phyloP scores from a whole-genome alignment of 495 filamentous ascomycete species.

The Cercophora scortea region DNA sequence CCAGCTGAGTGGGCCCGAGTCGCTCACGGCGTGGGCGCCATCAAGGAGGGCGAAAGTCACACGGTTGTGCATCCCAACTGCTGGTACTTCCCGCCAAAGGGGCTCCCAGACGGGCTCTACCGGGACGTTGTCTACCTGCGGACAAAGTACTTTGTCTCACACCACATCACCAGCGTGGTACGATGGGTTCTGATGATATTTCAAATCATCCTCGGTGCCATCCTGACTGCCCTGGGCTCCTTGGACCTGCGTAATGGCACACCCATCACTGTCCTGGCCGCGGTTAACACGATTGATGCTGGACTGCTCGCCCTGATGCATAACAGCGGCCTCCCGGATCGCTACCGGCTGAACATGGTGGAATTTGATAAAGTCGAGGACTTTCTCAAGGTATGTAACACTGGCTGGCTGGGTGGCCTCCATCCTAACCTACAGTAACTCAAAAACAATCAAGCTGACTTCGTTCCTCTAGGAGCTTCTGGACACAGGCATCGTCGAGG shows the following conservation, averaged over 20 bases:
- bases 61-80: slow-evolving; percentile 31
- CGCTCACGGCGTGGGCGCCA: slow-evolving; percentile 37
- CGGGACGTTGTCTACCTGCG: slow-evolving; percentile 33
- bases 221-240: slow-evolving; percentile 37
- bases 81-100: slow-evolving; percentile 36
- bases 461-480: slow-evolving; percentile 22
- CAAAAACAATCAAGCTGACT: too few relatives aligned
- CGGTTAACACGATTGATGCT: slow-evolving; percentile 40
- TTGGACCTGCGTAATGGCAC: slow-evolving; percentile 16
- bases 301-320: slow-evolving; percentile 42
- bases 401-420: too few relatives aligned
- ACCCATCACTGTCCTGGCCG: slow-evolving; percentile 37
- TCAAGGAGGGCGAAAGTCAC: slow-evolving; percentile 35
- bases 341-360: slow-evolving; percentile 36
- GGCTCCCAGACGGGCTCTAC: slow-evolving; percentile 37
- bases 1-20: slow-evolving; percentile 38
- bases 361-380: slow-evolving; percentile 40
- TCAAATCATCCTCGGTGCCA: slow-evolving; percentile 36
- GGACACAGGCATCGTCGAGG: slow-evolving; percentile 35
- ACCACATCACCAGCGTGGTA: slow-evolving; percentile 23
- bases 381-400: slow-evolving; percentile 27
- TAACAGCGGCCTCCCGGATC: slow-evolving; percentile 43
- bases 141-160: slow-evolving; percentile 29
- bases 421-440: too few relatives aligned
- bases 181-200: slow-evolving; percentile 35